Percentiles rank a stretch among this genome's conserved stretches.
Conservation (phyloP, 192 early-diverging fungal genomes). For the Phlyctochytrium arcticum region DNA sequence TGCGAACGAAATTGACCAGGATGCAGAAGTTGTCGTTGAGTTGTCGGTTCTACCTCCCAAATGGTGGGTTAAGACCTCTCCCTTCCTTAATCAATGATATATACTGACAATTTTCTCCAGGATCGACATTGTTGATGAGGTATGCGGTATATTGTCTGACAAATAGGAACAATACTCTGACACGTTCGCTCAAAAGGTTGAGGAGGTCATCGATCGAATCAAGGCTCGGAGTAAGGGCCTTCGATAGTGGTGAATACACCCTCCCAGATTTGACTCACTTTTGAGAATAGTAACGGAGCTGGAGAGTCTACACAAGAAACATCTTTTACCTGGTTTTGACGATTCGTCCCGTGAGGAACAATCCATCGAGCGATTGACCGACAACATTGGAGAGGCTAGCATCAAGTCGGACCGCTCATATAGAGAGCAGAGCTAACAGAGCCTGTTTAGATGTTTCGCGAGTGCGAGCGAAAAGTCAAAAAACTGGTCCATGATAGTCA, state of each 20-base stretch:
- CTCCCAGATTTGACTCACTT: too few species aligned
- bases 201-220: conserved; percentile 58
- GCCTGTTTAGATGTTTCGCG: conserved; percentile 76
- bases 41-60: conserved; percentile 83
- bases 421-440: too few species aligned
- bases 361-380: conserved; percentile 77
- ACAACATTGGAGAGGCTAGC: conserved; percentile 75
- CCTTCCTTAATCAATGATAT: neutral
- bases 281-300: conserved; percentile 57
- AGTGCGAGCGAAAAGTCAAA: conserved; percentile 75
- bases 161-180: neutral
- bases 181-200: conserved; percentile 41
- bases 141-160: too few species aligned
- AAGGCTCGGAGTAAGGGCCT: conserved; percentile 47
- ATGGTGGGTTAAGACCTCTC: conserved; percentile 55
- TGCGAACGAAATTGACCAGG: conserved; percentile 55
- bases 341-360: conserved; percentile 63
- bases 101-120: conserved; percentile 29
- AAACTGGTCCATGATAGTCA: conserved; percentile 55
- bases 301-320: conserved; percentile 79
- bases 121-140: conserved; percentile 90
- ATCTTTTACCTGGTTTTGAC: conserved; percentile 91
- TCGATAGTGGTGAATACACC: neutral
- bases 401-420: neutral
- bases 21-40: conserved; percentile 83